Evolutionary conservation across 129 eudicot genomes (phyloP), one percentile per base, ranked within the genome.

Genomic region (Logfia minima): DNA sequence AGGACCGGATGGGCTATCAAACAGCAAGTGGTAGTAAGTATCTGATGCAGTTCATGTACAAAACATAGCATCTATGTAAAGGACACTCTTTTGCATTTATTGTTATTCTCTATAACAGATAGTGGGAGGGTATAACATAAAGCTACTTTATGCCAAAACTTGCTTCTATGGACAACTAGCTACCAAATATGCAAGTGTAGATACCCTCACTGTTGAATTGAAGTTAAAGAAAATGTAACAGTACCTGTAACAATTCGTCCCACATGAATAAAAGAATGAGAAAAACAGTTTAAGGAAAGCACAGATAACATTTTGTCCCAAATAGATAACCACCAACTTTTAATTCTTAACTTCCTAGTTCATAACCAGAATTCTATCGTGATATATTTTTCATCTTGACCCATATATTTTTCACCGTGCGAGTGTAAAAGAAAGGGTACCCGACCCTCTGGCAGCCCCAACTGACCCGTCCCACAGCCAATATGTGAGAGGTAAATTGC

Each of bases 121-220:
- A 80, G 92, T 83, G 87, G 90, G 77, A 85, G 83, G 80, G 86
- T 85, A 90, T 77, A 89, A 87, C 85, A 81, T 92, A 87, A 89
- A 92, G 92, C 84, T 75, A 73, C 91, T 86, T 92, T 89, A 85
- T 73, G 87, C 88, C 77, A 74, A 29, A 68, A 70, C 67, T 48
- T 56, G 43, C 71, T 72, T 31, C 65, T 65, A 75, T 75, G 84
- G 76, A 81, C 84, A 80, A 74, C 68, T 80, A 73, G 45, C 59
- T 35, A 55, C 34, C 78, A 71, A 45, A 32, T 56, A 77, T 62
- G 58, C 78, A 60, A 32, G 78, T 74, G 78, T 41, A 41, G 13
- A 17, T 29, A 26, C 29, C 34, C 22, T 26, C 64, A 16, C 9
- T 66, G 70, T 3, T 64, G 10, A 65, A 29, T 13, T 28, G 17